phyloP scores from a whole-genome alignment of 2,329 filamentous ascomycete genomes.

The Sclerotiophoma versabilis region DNA sequence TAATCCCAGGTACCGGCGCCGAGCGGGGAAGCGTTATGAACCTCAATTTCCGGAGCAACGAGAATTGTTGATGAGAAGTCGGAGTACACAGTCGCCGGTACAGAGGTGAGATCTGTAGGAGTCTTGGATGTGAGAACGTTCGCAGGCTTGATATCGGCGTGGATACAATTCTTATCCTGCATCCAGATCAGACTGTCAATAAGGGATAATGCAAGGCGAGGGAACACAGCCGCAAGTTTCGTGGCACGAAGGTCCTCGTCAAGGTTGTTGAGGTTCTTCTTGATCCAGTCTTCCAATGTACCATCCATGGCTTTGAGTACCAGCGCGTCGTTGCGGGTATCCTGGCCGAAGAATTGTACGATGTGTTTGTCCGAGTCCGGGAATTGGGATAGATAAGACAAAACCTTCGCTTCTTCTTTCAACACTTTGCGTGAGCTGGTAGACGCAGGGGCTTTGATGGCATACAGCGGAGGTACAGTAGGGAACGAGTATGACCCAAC shows the following conservation, averaged over 20 bases:
- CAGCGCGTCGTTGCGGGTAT: slow-evolving; percentile 38
- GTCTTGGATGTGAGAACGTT: slow-evolving; percentile 52
- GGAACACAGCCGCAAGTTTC: slow-evolving; percentile 50
- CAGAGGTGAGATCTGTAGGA: slow-evolving; percentile 4
- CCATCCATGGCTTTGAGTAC: slow-evolving; percentile 44
- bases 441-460: slow-evolving; percentile 45
- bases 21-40: slow-evolving; percentile 33
- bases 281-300: slow-evolving; percentile 44
- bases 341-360: slow-evolving; percentile 45
- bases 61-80: slow-evolving; percentile 54
- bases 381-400: slow-evolving; percentile 43
- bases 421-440: slow-evolving; percentile 42
- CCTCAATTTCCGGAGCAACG: slow-evolving; percentile 10
- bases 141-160: slow-evolving; percentile 57
- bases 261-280: slow-evolving; percentile 37
- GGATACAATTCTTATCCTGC: slow-evolving; percentile 48
- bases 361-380: slow-evolving; percentile 33
- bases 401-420: slow-evolving; percentile 39
- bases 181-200: slow-evolving; percentile 54
- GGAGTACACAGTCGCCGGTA: slow-evolving; percentile 45
- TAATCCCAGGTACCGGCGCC: slow-evolving; percentile 58
- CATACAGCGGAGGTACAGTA: slow-evolving; percentile 32
- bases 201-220: slow-evolving; percentile 49
- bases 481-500: slow-evolving; percentile 18
- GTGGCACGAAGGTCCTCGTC: slow-evolving; percentile 38